These are phyloP conservation scores for Cladosporium austrohemisphaericum DNA, from an alignment of 2,329 filamentous ascomycete species.

Conservation along the genomic window DNA sequence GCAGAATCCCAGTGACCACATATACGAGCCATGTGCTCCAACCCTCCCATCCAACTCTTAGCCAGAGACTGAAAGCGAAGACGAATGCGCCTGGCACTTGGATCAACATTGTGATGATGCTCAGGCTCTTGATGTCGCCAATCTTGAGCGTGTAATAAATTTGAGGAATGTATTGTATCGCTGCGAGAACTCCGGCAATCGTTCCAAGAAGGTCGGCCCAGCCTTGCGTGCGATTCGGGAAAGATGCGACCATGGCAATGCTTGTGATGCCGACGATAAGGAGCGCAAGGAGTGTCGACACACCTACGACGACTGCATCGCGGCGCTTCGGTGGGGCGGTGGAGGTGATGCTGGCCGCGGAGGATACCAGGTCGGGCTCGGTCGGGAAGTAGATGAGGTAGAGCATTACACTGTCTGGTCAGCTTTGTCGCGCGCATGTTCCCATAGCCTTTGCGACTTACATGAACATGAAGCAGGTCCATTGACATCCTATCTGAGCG, in stretches of 20 bases:
- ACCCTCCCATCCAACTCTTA: slow-evolving; percentile 71
- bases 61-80: slow-evolving; percentile 72
- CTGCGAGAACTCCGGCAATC: slow-evolving; percentile 71
- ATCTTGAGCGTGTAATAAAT: slow-evolving; percentile 86
- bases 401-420: slow-evolving; percentile 67
- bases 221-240: slow-evolving; percentile 60
- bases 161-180: slow-evolving; percentile 90
- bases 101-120: slow-evolving; percentile 97
- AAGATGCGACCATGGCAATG: slow-evolving; percentile 63
- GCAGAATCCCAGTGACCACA: slow-evolving; percentile 77
- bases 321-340: slow-evolving; percentile 62
- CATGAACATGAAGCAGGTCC: slow-evolving; percentile 90
- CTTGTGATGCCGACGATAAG: slow-evolving; percentile 62
- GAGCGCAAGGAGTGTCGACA: slow-evolving; percentile 70
- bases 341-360: slow-evolving; percentile 40
- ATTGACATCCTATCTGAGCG: slow-evolving; percentile 85
- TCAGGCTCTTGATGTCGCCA: slow-evolving; percentile 84
- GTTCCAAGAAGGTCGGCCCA: slow-evolving; percentile 88
- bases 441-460: slow-evolving; percentile 50
- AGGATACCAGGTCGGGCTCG: slow-evolving; percentile 31
- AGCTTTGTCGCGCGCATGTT: background rate
- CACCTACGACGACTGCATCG: slow-evolving; percentile 72
- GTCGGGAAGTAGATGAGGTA: slow-evolving; percentile 87
- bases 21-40: slow-evolving; percentile 98
- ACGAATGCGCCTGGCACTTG: slow-evolving; percentile 91